Base-by-base conservation (phyloP, 805 yeast genomes). In the Candida dajiaensis region DNA sequence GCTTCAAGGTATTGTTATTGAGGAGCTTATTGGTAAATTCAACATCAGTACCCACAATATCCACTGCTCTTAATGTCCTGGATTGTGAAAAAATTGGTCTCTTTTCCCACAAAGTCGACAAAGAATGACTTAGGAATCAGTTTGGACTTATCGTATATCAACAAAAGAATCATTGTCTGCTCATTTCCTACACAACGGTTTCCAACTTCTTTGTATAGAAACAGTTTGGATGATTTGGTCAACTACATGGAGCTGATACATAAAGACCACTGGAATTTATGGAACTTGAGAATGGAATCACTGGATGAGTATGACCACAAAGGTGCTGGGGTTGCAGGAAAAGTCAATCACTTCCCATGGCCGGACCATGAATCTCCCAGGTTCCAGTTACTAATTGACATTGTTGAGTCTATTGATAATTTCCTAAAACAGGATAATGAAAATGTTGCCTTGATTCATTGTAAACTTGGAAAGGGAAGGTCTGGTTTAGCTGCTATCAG, bases 391-490 rank as follows among this genome's bases (percentile, higher is more conserved):
- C 57, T 90, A 10, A 60, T 76, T 4, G 53, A 58, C 2, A 59
- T 75, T 4, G 68, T 80, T 0, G 58, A 62, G 15, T 73, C 71
- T 1, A 74, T 89, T 8, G 64, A 71, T 38, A 52, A 50, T 0
- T 83, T 65, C 51, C 56, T 85, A 22, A 40, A 51, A 1, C 37
- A 38, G 15, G 53, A 62, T 19, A 54, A 65, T 0, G 48, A 64
- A 0, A 72, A 75, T 46, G 80, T 84, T 3, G 89, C 86, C 0
- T 72, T 86, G 0, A 63, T 92, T 8, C 97, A 92, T 61, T 92
- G 98, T 61, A 81, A 85, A 57, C 86, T 87, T 52, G 98, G 98
- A 0, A 89, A 89, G 64, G 98, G 98, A 0, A 69, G 98, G 23
- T 83, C 96, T 0, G 97, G 98, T 0, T 74, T 89, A 2, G 65